A percentile compares a stretch with the other conserved stretches of the same genome.
Conservation (phyloP, 2,329 filamentous ascomycete species). For the Talaromyces sp. region DNA sequence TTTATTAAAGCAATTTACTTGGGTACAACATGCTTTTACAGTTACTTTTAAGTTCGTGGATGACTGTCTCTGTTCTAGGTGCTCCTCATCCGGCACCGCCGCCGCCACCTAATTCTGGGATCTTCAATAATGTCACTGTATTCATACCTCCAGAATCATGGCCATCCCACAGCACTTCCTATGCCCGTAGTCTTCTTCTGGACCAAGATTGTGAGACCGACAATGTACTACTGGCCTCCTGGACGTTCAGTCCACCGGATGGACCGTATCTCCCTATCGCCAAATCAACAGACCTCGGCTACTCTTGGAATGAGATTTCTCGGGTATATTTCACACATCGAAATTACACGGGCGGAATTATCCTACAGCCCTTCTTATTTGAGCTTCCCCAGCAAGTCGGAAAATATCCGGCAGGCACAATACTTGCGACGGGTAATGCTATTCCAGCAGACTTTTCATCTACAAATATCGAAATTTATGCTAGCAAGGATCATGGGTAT, state of each 20-base stretch:
- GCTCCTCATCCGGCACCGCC: neutral
- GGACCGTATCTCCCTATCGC: slow-evolving; percentile 55
- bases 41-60: neutral
- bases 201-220: slow-evolving; percentile 28
- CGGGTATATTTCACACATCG: slow-evolving; percentile 55
- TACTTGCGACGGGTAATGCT: slow-evolving; percentile 60
- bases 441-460: slow-evolving; percentile 53
- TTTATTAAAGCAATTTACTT: too few relatives aligned
- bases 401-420: slow-evolving; percentile 58
- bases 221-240: slow-evolving; percentile 50
- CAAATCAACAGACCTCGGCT: slow-evolving; percentile 52
- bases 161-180: slow-evolving; percentile 49
- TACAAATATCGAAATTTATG: slow-evolving; percentile 69
- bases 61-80: neutral
- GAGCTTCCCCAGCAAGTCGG: slow-evolving; percentile 59
- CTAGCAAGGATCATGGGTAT: slow-evolving; percentile 49
- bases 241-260: slow-evolving; percentile 55
- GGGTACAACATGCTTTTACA: neutral
- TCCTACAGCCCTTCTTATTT: slow-evolving; percentile 68
- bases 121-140: slow-evolving; percentile 37
- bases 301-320: slow-evolving; percentile 62
- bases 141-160: slow-evolving; percentile 46
- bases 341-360: slow-evolving; percentile 62
- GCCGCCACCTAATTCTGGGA: neutral
- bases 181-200: slow-evolving; percentile 49